phyloP scores from a whole-genome alignment of 2,329 filamentous ascomycete species.

The Penicillium sp. region DNA sequence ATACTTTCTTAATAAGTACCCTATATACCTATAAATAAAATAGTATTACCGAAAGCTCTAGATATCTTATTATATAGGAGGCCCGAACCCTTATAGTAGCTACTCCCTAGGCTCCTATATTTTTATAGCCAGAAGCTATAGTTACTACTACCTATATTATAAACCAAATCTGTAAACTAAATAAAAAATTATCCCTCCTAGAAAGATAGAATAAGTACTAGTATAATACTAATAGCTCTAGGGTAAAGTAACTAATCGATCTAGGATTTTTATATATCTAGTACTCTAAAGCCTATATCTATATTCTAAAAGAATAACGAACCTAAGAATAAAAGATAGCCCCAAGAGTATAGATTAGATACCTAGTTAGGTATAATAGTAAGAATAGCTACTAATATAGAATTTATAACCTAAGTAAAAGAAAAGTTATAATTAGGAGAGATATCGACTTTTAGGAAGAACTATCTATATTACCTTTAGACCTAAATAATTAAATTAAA shows the following conservation, averaged over 20 bases:
- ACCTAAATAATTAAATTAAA: too few relatives aligned
- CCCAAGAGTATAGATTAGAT: neutral
- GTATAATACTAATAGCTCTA: too few relatives aligned
- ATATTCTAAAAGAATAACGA: neutral
- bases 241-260: neutral
- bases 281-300: neutral
- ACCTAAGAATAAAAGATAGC: neutral
- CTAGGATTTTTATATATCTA: neutral
- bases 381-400: neutral
- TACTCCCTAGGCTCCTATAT: neutral
- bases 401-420: neutral
- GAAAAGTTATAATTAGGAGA: neutral
- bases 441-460: neutral
- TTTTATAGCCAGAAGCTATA: neutral
- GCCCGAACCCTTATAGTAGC: neutral
- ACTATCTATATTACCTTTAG: neutral
- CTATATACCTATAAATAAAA: neutral
- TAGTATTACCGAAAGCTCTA: neutral
- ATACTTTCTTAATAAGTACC: neutral
- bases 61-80: neutral
- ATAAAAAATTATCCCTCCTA: neutral
- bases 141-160: neutral
- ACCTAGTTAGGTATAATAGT: neutral
- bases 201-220: neutral
- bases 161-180: neutral